Percentiles rank a stretch among this genome's conserved stretches.
Conservation (phyloP, 768 basidiomycete genomes). For the Dentipellis fragilis region DNA sequence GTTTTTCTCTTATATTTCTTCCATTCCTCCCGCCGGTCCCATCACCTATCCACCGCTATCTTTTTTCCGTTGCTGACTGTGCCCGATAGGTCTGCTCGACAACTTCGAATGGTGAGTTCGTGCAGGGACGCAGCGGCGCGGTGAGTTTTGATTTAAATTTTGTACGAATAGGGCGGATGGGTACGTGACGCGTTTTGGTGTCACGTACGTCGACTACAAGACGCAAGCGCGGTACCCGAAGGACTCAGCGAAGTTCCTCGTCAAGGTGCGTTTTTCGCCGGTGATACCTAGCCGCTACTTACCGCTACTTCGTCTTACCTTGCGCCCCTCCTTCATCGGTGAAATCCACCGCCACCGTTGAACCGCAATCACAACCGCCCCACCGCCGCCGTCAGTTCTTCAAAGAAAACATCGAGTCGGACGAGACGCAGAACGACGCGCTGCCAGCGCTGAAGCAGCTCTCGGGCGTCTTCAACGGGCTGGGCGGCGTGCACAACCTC, state of each 20-base stretch:
- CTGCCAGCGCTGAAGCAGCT: neutral
- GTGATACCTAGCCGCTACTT: too few species aligned
- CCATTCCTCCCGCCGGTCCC: too few species aligned
- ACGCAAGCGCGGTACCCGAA: conserved; percentile 61
- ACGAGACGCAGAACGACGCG: neutral
- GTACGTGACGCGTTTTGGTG: conserved; percentile 56
- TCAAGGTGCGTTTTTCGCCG: conserved; percentile 29
- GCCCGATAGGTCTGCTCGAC: conserved; percentile 45
- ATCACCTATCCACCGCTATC: too few species aligned
- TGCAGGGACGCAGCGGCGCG: neutral
- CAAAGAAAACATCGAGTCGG: conserved; percentile 1
- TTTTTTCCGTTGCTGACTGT: neutral
- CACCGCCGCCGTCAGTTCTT: neutral
- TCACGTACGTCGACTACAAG: conserved; percentile 62
- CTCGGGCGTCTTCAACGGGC: neutral
- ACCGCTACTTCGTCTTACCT: neutral
- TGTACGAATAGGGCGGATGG: conserved; percentile 42
- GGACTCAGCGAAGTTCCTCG: conserved; percentile 46
- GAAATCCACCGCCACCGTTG: neutral
- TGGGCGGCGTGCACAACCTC: neutral
- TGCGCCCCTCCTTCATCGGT: neutral
- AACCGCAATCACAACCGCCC: neutral
- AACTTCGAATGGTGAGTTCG: conserved; percentile 55
- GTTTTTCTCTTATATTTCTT: neutral
- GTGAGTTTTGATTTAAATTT: neutral